phyloP scores from a whole-genome alignment of 352 stramenopile species.

The Pelagophyceae sp. region DNA sequence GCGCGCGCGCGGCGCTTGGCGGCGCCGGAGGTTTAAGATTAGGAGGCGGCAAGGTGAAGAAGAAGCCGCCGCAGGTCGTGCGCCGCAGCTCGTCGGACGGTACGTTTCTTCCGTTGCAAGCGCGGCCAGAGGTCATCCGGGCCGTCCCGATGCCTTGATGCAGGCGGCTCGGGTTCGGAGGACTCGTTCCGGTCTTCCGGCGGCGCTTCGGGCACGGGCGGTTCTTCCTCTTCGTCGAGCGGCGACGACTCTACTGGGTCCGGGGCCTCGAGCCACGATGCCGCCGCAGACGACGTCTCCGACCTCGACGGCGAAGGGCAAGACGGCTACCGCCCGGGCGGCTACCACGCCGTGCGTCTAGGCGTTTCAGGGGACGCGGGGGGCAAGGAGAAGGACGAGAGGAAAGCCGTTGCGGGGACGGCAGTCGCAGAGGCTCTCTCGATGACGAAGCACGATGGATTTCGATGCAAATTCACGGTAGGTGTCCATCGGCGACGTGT shows the following conservation, averaged over 20 bases:
- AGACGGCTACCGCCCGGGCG: constrained; percentile 87
- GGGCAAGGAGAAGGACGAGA: too few species aligned
- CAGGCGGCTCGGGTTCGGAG: background rate
- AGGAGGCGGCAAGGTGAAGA: background rate
- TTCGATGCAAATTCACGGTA: too few species aligned
- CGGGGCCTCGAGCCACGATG: background rate
- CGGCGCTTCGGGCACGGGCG: background rate
- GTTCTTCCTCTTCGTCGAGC: background rate
- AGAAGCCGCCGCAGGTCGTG: background rate
- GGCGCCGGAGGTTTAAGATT: background rate
- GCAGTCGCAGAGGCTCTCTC: too few species aligned
- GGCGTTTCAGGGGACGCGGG: too few species aligned
- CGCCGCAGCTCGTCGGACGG: too few species aligned
- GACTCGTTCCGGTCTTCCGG: background rate
- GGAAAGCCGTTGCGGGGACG: too few species aligned
- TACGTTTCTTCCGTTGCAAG: too few species aligned
- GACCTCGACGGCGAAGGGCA: constrained; percentile 85
- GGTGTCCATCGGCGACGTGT: constrained; percentile 77
- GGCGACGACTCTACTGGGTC: background rate
- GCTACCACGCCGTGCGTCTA: constrained; percentile 95
- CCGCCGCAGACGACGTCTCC: constrained; percentile 53
- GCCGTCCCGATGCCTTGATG: background rate
- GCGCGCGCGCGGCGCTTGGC: too few species aligned
- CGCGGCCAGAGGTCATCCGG: background rate
- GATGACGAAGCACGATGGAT: too few species aligned